A percentile compares a stretch with the other conserved stretches of the same genome.
Conservation (phyloP, 177 flowering plant species). For the Vitis hybrid region DNA sequence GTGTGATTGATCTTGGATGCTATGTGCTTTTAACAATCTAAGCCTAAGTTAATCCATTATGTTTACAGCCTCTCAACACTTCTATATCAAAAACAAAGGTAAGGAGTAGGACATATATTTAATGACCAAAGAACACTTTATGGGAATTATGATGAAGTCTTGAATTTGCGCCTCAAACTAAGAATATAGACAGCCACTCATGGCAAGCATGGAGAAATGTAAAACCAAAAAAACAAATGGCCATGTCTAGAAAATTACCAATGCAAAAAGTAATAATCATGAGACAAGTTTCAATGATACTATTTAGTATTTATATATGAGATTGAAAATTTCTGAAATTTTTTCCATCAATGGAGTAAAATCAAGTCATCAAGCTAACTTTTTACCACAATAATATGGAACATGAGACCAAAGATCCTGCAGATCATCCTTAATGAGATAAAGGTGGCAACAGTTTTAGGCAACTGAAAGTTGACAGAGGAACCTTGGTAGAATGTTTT, state of each 20-base stretch:
- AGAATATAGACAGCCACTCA: background rate
- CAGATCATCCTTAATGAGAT: background rate
- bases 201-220: background rate
- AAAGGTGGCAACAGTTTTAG: too few relatives aligned
- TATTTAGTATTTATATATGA: too few relatives aligned
- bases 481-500: too few relatives aligned
- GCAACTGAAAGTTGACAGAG: too few relatives aligned
- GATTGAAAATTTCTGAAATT: too few relatives aligned
- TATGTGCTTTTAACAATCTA: too few relatives aligned
- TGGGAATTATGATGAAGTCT: background rate
- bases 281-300: too few relatives aligned
- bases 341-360: background rate
- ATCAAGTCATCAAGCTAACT: background rate
- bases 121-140: background rate
- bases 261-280: too few relatives aligned
- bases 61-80: too few relatives aligned
- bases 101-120: background rate
- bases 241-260: background rate
- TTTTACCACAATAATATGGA: background rate
- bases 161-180: background rate
- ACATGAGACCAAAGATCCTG: background rate
- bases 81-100: too few relatives aligned
- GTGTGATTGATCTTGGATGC: too few relatives aligned
- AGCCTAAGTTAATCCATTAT: too few relatives aligned
- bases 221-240: background rate